phyloP scores from a whole-genome alignment of 352 stramenopile species.

The Globisporangium sylvaticum region DNA sequence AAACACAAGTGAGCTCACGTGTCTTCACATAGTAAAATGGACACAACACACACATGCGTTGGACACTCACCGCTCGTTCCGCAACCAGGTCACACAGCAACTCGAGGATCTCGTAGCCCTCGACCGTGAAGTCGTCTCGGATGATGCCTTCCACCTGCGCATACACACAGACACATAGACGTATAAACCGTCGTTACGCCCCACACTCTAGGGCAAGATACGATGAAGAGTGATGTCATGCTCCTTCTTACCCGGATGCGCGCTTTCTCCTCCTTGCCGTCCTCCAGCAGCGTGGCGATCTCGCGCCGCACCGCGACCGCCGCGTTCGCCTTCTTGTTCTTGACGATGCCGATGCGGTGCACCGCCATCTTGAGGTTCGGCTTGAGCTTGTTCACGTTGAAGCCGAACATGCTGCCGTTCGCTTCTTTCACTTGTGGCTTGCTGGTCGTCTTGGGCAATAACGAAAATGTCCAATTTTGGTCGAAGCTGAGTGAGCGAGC shows the following conservation, averaged over 20 bases:
- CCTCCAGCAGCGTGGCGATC: conserved; percentile 72
- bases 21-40: background rate
- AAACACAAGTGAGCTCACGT: background rate
- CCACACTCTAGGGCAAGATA: background rate
- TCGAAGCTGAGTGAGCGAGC: background rate
- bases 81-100: conserved; percentile 92
- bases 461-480: background rate
- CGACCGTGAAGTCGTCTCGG: conserved; percentile 93
- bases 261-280: conserved; percentile 92
- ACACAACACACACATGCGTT: background rate
- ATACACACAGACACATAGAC: background rate
- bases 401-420: conserved; percentile 72
- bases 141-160: conserved; percentile 90
- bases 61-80: conserved; percentile 77
- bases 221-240: background rate
- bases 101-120: conserved; percentile 95
- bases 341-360: conserved; percentile 87
- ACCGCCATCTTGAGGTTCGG: conserved; percentile 92
- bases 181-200: background rate
- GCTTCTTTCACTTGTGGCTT: background rate
- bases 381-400: conserved; percentile 91
- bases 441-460: conserved; percentile 2
- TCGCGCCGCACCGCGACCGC: conserved; percentile 71
- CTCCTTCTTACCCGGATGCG: conserved; percentile 83
- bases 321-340: conserved; percentile 90